A percentile compares a stretch with the other conserved stretches of the same genome.
Evolutionary conservation across 345 rosid genomes (phyloP).

Genomic region (Limnanthes douglasii): DNA sequence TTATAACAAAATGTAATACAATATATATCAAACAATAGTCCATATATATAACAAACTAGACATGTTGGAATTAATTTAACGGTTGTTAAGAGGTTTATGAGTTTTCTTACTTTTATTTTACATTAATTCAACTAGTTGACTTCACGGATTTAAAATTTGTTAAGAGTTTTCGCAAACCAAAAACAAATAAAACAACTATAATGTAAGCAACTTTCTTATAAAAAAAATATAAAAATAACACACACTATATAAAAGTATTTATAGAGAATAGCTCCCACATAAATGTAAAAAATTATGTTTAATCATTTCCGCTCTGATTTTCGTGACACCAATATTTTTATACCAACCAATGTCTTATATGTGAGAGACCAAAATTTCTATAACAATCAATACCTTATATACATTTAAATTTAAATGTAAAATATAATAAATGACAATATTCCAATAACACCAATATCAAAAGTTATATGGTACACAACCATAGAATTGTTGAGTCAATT

Average conservation of each 20-base stretch:
- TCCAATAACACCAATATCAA: neutral
- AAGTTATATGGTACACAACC: neutral
- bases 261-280: slow-evolving; percentile 35
- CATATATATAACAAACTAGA: no score
- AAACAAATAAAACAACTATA: slow-evolving; percentile 19
- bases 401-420: slow-evolving; percentile 4
- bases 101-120: slow-evolving; percentile 85
- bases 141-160: slow-evolving; percentile 90
- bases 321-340: no score
- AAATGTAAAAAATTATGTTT: slow-evolving; percentile 92
- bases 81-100: slow-evolving; percentile 53
- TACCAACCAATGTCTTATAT: no score
- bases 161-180: slow-evolving; percentile 44
- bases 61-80: no score
- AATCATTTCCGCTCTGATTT: slow-evolving; percentile 94
- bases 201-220: slow-evolving; percentile 6
- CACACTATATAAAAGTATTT: slow-evolving; percentile 1
- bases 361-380: slow-evolving; percentile 84
- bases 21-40: no score
- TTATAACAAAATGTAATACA: no score
- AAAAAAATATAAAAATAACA: neutral
- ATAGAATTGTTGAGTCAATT: slow-evolving; percentile 5
- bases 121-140: slow-evolving; percentile 84
- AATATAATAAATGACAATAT: slow-evolving; percentile 3
- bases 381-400: slow-evolving; percentile 72